Conservation (phyloP, 164 flowering plant genomes). For the Cinnamomum micranthum region DNA sequence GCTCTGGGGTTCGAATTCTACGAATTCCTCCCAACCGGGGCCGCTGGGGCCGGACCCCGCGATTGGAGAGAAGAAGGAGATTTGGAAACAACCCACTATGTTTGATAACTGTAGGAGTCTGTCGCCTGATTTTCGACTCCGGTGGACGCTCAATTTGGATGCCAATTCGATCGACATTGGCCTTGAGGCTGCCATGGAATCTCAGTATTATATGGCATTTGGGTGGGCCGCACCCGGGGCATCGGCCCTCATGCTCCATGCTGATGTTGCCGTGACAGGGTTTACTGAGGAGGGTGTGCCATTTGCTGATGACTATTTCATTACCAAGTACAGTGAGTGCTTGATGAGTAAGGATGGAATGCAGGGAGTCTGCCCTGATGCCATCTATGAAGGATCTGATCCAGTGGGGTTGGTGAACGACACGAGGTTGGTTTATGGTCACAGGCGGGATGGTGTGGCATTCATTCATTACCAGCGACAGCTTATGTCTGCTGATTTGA, state of each 20-base stretch:
- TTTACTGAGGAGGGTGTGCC: conserved; percentile 80
- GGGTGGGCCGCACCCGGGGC: conserved; percentile 81
- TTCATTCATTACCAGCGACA: conserved; percentile 68
- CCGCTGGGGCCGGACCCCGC: background rate
- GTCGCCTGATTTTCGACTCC: conserved; percentile 52
- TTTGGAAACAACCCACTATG: conserved; percentile 56
- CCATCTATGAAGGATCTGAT: conserved; percentile 51
- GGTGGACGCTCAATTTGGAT: conserved; percentile 66
- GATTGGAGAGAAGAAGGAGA: conserved; percentile 1
- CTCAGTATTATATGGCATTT: conserved; percentile 74
- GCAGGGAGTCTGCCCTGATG: conserved; percentile 89
- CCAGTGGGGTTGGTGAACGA: conserved; percentile 54
- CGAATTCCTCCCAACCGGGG: background rate
- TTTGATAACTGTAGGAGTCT: conserved; percentile 73
- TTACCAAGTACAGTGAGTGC: conserved; percentile 79
- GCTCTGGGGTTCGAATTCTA: background rate
- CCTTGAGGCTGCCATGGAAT: conserved; percentile 63
- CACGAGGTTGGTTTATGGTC: conserved; percentile 75
- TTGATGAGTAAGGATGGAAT: conserved; percentile 53
- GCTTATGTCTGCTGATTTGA: conserved; percentile 48
- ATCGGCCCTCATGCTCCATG: conserved; percentile 51
- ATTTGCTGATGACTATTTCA: conserved; percentile 80
- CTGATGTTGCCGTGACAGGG: conserved; percentile 81
- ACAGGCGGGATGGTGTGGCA: conserved; percentile 86
- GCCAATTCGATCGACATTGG: conserved; percentile 63